Percentiles rank a stretch among this genome's conserved stretches.
Conservation (phyloP, 2,329 filamentous ascomycete genomes). For the Pyrenophora teres region DNA sequence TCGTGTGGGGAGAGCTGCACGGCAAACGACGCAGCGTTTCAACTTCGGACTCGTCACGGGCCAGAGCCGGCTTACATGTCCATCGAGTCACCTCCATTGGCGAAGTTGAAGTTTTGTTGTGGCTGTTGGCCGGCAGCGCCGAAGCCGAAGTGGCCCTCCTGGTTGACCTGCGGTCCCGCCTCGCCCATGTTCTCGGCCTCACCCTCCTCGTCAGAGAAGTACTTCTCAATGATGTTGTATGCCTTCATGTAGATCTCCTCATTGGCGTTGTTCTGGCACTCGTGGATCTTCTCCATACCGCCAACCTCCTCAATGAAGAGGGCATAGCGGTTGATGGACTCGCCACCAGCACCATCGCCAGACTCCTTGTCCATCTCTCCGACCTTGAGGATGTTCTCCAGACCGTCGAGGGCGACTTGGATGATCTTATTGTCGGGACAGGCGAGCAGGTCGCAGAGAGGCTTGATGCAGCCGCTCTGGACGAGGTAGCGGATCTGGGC, state of each 20-base stretch:
- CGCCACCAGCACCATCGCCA: conserved; percentile 60
- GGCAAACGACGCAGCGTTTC: conserved; percentile 9
- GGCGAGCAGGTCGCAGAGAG: conserved; percentile 88
- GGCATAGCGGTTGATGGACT: conserved; percentile 91
- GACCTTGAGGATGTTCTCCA: conserved; percentile 99
- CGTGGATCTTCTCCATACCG: conserved; percentile 99
- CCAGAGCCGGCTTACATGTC: conserved; percentile 63
- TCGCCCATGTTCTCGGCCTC: conserved; percentile 76
- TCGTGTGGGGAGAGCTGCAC: conserved; percentile 9
- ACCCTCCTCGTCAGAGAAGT: conserved; percentile 98
- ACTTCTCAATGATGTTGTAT: conserved; percentile 99
- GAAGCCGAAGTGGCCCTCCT: conserved; percentile 80
- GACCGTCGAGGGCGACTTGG: conserved; percentile 93
- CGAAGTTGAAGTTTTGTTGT: conserved; percentile 91
- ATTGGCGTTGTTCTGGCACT: conserved; percentile 99
- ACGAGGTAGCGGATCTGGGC: conserved; percentile 98
- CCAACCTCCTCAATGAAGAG: conserved; percentile 98
- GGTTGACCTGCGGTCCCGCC: conserved; percentile 71
- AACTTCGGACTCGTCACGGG: conserved; percentile 11
- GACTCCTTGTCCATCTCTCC: conserved; percentile 98
- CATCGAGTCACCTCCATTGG: conserved; percentile 74
- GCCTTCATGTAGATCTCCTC: conserved; percentile 99
- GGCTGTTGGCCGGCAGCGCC: conserved; percentile 64
- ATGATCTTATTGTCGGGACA: conserved; percentile 99
- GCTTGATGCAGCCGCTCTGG: conserved; percentile 92